Base-by-base conservation (phyloP, 192 early-diverging fungal species). In the Geranomyces variabilis region DNA sequence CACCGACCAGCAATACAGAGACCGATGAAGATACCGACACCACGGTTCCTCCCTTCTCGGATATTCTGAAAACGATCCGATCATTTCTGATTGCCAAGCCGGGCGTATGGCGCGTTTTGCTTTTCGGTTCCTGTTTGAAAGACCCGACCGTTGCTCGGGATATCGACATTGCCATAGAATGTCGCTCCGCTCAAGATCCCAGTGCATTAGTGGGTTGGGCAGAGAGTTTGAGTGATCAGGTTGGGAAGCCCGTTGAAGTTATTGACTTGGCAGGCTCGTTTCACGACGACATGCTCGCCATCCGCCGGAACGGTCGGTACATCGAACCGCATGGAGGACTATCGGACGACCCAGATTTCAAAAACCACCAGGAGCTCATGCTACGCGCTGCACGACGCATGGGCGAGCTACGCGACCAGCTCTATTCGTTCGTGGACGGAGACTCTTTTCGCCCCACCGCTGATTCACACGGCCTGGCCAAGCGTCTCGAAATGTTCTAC, bases 401-500 rank as follows among this genome's bases (percentile, higher is more conserved):
- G 56, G 56, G 56, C 24, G 24, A 57, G 24, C 56, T 57, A 26
- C 56, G 24, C 15, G 15, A 57, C 15, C 56, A 57, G 56, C 15
- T 57, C 24, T 10, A 13, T 57, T 22, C 12, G 56, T 57, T 57
- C 56, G 56, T 57, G 15, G 56, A 57, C 14, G 56, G 56, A 26
- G 24, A 57, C 56, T 13, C 56, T 13, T 57, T 26, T 26, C 14
- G 24, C 15, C 15, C 56, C 15, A 21, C 56, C 14, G 56, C 56
- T 13, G 56, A 57, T 57, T 13, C 56, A 13, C 24, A 12, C 56
- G 56, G 56, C 56, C 56, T 57, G 15, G 56, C 56, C 56, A 57
- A 57, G 56, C 24, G 56, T 57, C 24, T 57, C 24, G 56, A 57
- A 57, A 21, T 57, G 56, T 57, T 57, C 56, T 57, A 57, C 56